These are phyloP conservation scores for Paspalum vaginatum DNA, from an alignment of 176 grass and related monocot species.

Conservation along the genomic window DNA sequence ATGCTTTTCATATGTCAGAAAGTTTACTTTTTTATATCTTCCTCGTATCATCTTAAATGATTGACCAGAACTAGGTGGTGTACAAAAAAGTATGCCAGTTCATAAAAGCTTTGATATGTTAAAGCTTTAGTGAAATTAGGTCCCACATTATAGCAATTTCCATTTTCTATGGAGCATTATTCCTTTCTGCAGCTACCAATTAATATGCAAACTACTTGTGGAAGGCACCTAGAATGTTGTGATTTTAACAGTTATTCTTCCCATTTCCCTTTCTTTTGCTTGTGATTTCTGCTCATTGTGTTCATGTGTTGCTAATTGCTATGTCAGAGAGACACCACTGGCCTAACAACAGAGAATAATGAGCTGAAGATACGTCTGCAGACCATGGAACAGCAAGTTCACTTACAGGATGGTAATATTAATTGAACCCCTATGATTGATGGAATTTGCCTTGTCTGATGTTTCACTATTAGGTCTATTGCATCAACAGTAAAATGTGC, in stretches of 20 bases:
- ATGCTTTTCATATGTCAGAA: neutral
- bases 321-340: slow-evolving; percentile 73
- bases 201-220: neutral
- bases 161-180: neutral
- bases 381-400: slow-evolving; percentile 69
- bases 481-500: neutral
- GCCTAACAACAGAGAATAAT: slow-evolving; percentile 68
- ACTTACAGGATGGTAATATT: slow-evolving; percentile 79
- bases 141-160: neutral
- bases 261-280: neutral
- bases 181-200: slow-evolving; percentile 16
- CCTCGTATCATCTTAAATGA: neutral
- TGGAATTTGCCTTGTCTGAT: slow-evolving; percentile 1
- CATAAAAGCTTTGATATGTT: slow-evolving; percentile 2
- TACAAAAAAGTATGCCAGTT: neutral
- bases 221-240: neutral
- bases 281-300: slow-evolving; percentile 24
- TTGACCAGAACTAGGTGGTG: neutral
- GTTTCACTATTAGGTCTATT: slow-evolving; percentile 6
- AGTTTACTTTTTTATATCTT: neutral
- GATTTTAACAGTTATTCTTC: neutral
- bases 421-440: neutral
- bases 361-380: slow-evolving; percentile 68
- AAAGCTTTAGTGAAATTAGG: slow-evolving; percentile 1
- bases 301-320: too few species aligned